Evolutionary conservation across 208 protist species (phyloP).

Genomic region (Trichomonas tenax): DNA sequence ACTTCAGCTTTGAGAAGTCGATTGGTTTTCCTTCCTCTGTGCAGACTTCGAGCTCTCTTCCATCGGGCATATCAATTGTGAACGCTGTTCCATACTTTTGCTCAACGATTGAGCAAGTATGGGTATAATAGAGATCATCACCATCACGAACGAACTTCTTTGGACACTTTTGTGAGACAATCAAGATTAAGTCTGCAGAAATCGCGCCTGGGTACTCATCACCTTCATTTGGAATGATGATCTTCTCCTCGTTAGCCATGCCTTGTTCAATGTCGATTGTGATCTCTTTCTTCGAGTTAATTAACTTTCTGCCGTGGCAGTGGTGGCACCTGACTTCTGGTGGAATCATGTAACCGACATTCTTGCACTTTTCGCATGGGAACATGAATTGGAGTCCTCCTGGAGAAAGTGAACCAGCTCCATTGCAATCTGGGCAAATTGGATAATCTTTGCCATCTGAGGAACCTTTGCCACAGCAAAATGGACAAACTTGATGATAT

Average conservation of each 20-base stretch:
- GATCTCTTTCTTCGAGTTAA: neutral
- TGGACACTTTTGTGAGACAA: neutral
- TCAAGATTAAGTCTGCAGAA: neutral
- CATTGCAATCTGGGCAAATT: neutral
- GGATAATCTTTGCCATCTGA: neutral
- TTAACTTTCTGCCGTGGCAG: neutral
- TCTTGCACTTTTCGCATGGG: neutral
- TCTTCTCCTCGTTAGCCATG: neutral
- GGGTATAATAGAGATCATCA: neutral
- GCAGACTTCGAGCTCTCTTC: neutral
- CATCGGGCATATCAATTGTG: neutral
- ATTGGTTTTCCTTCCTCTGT: neutral
- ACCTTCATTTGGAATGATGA: neutral
- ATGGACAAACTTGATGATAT: neutral
- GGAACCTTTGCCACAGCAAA: neutral
- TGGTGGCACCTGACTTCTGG: neutral
- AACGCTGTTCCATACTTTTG: neutral
- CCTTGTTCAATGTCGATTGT: neutral
- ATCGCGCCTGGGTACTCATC: neutral
- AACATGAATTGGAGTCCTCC: neutral
- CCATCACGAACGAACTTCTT: neutral
- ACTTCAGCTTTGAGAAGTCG: neutral
- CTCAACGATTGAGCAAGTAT: neutral
- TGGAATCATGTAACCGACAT: neutral
- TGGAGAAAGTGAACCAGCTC: neutral